Evolutionary conservation across 2,329 filamentous ascomycete species (phyloP), one percentile per base, ranked within the genome.

Genomic region (Neobulgaria alba): DNA sequence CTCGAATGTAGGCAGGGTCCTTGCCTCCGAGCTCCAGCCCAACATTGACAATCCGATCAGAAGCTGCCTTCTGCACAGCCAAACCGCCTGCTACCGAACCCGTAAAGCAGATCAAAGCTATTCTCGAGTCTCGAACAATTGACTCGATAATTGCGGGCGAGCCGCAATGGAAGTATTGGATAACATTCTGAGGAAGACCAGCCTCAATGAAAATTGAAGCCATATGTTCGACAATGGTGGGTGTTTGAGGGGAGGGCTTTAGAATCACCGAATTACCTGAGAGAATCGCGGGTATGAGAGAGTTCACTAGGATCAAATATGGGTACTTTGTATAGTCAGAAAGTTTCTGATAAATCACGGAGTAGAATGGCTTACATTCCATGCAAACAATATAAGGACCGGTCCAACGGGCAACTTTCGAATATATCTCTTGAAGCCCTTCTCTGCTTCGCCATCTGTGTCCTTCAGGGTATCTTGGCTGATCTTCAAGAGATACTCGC

Each of bases 231-330:
- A 78, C 89, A 48, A 94, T 81, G 0, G 89, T 95, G 2, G 90
- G 90, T 1, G 90, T 95, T 64, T 96, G 90, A 8, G 90, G 90
- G 4, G 87, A 94, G 16, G 90, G 90, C 67, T 96, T 96, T 42
- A 96, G 67, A 45, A 96, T 92, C 43, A 96, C 85, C 3, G 83
- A 81, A 66, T 95, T 94, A 31, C 90, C 90, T 20, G 85, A 79
- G 29, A 96, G 73, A 29, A 96, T 72, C n/a, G 90, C 90, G 14
- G 90, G 90, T 48, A 96, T 78, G 43, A 96, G 71, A 10, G 87
- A 89, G 69, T 96, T 96, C 59, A 95, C 77, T 20, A 95, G 77
- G 51, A 89, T 94, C 36, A 96, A 71, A 63, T 95, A 96, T 17
- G 90, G 90, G 59, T 96, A 96, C 87, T 94, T 54, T 10, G 36